Evolutionary conservation across 164 flowering plant species (phyloP).

Genomic region (Liriodendron chinense): DNA sequence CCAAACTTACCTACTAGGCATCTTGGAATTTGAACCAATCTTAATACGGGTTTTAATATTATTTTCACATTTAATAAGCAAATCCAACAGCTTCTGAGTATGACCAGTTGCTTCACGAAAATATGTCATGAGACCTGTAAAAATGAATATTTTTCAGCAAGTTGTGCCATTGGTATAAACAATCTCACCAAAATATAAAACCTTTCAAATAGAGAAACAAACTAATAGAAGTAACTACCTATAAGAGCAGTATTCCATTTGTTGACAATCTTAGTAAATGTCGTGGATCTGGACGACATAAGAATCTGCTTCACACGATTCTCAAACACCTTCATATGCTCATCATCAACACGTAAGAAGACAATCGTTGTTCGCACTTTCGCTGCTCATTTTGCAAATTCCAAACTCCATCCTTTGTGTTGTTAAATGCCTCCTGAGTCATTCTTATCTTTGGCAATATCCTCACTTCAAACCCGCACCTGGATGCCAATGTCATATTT

Average conservation of each 20-base stretch:
- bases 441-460: constrained; percentile 93
- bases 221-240: constrained; percentile 35
- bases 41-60: constrained; percentile 98
- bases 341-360: constrained; percentile 95
- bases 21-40: constrained; percentile 95
- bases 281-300: constrained; percentile 97
- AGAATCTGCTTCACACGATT: constrained; percentile 99
- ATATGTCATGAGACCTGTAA: constrained; percentile 90
- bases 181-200: no score
- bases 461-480: constrained; percentile 97
- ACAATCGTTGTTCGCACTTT: constrained; percentile 96
- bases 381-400: constrained; percentile 95
- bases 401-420: constrained; percentile 97
- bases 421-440: constrained; percentile 98
- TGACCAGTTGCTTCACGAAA: constrained; percentile 99
- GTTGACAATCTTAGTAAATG: constrained; percentile 95
- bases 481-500: constrained; percentile 62
- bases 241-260: constrained; percentile 99
- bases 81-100: constrained; percentile 93
- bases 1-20: constrained; percentile 85
- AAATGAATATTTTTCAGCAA: neutral
- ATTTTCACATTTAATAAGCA: constrained; percentile 97
- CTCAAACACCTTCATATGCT: constrained; percentile 97
- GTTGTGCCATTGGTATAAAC: no score
- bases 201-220: no score